Evolutionary conservation across 129 eudicot species (phyloP).

Genomic region (Escallonia rubra): DNA sequence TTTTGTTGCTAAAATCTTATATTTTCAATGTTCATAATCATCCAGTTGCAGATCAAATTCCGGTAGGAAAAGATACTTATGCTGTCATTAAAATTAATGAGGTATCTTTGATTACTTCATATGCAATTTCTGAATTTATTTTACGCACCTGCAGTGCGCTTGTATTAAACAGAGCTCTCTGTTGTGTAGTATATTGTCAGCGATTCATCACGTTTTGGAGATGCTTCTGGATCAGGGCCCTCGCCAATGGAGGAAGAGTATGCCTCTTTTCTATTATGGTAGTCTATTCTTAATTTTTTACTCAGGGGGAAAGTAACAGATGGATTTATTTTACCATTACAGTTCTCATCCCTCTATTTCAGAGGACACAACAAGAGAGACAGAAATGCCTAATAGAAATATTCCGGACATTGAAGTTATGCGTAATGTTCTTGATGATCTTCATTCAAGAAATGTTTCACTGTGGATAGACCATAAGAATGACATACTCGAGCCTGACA

Average conservation of each 20-base stretch:
- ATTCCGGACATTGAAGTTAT: slow-evolving; percentile 15
- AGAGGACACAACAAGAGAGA: slow-evolving; percentile 13
- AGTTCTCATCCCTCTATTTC: slow-evolving; percentile 38
- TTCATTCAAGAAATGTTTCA: slow-evolving; percentile 11
- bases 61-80: slow-evolving; percentile 51
- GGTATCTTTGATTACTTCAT: slow-evolving; percentile 30
- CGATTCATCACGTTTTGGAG: slow-evolving; percentile 16
- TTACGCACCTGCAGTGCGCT: not conserved
- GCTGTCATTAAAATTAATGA: slow-evolving; percentile 49
- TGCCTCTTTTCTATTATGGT: slow-evolving; percentile 2
- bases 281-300: not conserved
- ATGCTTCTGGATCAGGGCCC: slow-evolving; percentile 29
- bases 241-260: slow-evolving; percentile 59
- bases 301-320: not conserved
- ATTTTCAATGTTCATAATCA: not conserved
- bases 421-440: slow-evolving; percentile 42
- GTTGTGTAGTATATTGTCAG: slow-evolving; percentile 30
- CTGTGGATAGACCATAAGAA: slow-evolving; percentile 31
- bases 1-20: not conserved
- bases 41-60: slow-evolving; percentile 43
- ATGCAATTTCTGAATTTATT: not conserved
- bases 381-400: slow-evolving; percentile 14
- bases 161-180: not conserved
- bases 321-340: slow-evolving; percentile 19
- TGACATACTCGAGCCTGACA: slow-evolving; percentile 45